Conservation (phyloP, 106 monocot species). For the Allium sativum region DNA sequence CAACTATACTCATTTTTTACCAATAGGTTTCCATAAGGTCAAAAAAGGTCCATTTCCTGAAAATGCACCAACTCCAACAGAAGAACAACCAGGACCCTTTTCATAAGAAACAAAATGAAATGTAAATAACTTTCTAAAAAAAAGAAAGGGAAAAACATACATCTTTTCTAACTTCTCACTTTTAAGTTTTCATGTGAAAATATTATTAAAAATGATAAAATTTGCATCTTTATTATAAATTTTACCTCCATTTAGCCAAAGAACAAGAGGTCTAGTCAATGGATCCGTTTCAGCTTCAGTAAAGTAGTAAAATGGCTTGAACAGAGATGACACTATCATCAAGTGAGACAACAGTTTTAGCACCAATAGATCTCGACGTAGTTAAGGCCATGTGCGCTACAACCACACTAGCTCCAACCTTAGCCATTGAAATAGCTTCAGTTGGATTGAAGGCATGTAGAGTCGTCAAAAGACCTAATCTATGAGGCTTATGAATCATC, state of each 20-base stretch:
- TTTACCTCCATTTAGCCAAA: constrained; percentile 95
- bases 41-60: constrained; percentile 98
- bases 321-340: constrained; percentile 74
- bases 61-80: constrained; percentile 97
- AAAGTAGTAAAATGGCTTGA: constrained; percentile 94
- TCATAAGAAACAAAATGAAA: constrained; percentile 12
- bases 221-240: not conserved
- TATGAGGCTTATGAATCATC: constrained; percentile 87
- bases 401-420: constrained; percentile 76
- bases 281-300: constrained; percentile 80
- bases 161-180: not conserved
- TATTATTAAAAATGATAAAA: not conserved
- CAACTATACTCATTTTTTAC: constrained; percentile 89
- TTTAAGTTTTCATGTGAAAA: not conserved
- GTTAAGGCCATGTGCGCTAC: constrained; percentile 97
- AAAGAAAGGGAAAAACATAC: not conserved
- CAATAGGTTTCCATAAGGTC: constrained; percentile 63
- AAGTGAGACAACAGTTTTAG: constrained; percentile 62
- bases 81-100: constrained; percentile 94
- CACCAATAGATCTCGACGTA: constrained; percentile 77
- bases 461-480: constrained; percentile 79
- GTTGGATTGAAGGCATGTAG: constrained; percentile 78
- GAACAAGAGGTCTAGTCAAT: constrained; percentile 73
- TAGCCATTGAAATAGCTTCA: constrained; percentile 73
- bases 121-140: not conserved